A percentile compares a stretch with the other conserved stretches of the same genome.
Conservation (phyloP, 345 rosid genomes). For the Pseudoturritis turrita region DNA sequence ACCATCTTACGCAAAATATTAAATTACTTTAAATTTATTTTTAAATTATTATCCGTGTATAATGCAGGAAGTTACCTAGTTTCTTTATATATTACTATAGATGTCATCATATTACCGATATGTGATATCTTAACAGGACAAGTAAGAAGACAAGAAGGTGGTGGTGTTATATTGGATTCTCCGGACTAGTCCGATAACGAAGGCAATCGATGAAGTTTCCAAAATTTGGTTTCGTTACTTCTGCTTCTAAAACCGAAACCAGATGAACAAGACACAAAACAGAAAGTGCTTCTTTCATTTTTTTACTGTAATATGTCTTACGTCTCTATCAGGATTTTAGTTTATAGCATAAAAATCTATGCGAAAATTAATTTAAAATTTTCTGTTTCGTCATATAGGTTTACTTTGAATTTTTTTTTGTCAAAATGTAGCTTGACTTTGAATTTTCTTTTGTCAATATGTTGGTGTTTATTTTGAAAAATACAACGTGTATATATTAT, state of each 20-base stretch:
- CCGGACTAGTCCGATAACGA: neutral
- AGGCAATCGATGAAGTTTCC: neutral
- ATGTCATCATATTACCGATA: too few species aligned
- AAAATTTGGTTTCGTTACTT: neutral
- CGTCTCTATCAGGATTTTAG: neutral
- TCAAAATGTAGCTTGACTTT: neutral
- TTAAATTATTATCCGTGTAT: too few species aligned
- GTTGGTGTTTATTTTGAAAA: neutral
- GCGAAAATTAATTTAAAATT: neutral
- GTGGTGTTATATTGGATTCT: conserved; percentile 3
- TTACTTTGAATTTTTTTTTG: neutral
- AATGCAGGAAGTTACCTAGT: too few species aligned
- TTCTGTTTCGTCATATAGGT: neutral
- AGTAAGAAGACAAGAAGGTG: neutral
- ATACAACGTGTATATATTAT: too few species aligned
- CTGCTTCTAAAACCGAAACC: conserved; percentile 1
- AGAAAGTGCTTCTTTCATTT: neutral
- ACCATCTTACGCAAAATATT: too few species aligned
- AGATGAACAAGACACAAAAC: conserved; percentile 2
- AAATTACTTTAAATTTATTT: too few species aligned
- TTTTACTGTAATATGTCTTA: neutral
- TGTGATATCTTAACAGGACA: too few species aligned
- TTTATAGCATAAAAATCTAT: neutral
- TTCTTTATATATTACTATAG: too few species aligned
- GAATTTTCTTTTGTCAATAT: neutral